Evolutionary conservation across 768 basidiomycete genomes (phyloP).

Genomic region (Termitomyces sp.): DNA sequence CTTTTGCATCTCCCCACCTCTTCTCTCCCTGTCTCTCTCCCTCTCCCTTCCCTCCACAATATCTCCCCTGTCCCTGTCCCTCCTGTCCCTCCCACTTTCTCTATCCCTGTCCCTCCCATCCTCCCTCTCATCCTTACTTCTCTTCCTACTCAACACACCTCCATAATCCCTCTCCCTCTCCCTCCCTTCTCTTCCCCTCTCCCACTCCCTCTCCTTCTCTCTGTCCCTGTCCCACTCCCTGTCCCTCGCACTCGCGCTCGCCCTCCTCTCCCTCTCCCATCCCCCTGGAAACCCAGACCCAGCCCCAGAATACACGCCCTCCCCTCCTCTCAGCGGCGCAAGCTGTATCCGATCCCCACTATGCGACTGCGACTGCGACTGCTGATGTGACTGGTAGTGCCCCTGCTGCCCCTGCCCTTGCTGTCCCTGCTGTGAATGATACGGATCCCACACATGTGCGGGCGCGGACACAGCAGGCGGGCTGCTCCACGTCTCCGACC

Average conservation of each 20-base stretch:
- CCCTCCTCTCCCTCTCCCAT: slow-evolving; percentile 9
- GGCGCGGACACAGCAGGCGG: not conserved
- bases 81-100: slow-evolving; percentile 10
- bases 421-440: not conserved
- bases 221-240: slow-evolving; percentile 16
- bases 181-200: slow-evolving; percentile 6
- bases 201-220: slow-evolving; percentile 12
- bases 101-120: not conserved
- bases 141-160: not conserved
- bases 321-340: slow-evolving; percentile 42
- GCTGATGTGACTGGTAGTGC: not conserved
- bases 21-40: not conserved
- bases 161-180: slow-evolving; percentile 3
- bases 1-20: slow-evolving; percentile 35
- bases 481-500: too few relatives aligned
- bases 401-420: not conserved
- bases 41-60: not conserved
- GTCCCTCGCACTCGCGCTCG: not conserved
- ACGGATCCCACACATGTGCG: slow-evolving; percentile 4
- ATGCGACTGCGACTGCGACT: not conserved
- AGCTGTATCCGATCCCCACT: slow-evolving; percentile 48
- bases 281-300: not conserved
- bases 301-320: slow-evolving; percentile 21
- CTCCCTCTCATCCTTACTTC: not conserved
- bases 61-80: slow-evolving; percentile 20